Conservation (phyloP, 495 filamentous ascomycete species). For the Evernia prunastri region DNA sequence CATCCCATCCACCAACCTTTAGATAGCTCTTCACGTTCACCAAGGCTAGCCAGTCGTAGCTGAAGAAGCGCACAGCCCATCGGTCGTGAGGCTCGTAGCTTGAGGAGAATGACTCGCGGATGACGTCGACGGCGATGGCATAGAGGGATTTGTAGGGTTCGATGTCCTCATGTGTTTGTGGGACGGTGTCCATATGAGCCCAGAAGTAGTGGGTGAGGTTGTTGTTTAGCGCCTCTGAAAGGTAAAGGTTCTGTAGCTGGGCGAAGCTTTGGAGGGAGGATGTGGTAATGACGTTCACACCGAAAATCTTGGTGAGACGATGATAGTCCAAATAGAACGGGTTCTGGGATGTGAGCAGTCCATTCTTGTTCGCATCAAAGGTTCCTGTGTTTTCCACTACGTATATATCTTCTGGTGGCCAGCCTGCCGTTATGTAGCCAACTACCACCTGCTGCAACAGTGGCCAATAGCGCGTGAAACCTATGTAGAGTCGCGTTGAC, state of each 20-base stretch:
- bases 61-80: conserved; percentile 51
- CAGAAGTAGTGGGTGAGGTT: conserved; percentile 54
- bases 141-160: conserved; percentile 48
- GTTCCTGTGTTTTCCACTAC: conserved; percentile 60
- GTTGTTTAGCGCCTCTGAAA: conserved; percentile 41
- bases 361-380: conserved; percentile 49
- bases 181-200: conserved; percentile 53
- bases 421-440: conserved; percentile 55
- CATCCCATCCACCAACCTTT: conserved; percentile 53
- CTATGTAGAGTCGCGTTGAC: conserved; percentile 50
- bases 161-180: conserved; percentile 42
- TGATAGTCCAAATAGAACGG: conserved; percentile 58
- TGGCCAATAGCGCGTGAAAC: conserved; percentile 54
- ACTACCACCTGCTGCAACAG: conserved; percentile 54
- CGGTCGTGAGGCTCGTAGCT: conserved; percentile 18
- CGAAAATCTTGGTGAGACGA: conserved; percentile 41
- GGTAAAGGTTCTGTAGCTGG: conserved; percentile 59
- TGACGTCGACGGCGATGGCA: conserved; percentile 40
- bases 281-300: conserved; percentile 52
- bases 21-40: conserved; percentile 48
- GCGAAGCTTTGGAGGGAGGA: conserved; percentile 54
- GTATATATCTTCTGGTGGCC: conserved; percentile 55
- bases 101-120: conserved; percentile 27
- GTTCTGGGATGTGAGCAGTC: conserved; percentile 50
- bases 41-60: conserved; percentile 54